phyloP scores from a whole-genome alignment of 208 protist genomes.

The Histomonas meleagridis region DNA sequence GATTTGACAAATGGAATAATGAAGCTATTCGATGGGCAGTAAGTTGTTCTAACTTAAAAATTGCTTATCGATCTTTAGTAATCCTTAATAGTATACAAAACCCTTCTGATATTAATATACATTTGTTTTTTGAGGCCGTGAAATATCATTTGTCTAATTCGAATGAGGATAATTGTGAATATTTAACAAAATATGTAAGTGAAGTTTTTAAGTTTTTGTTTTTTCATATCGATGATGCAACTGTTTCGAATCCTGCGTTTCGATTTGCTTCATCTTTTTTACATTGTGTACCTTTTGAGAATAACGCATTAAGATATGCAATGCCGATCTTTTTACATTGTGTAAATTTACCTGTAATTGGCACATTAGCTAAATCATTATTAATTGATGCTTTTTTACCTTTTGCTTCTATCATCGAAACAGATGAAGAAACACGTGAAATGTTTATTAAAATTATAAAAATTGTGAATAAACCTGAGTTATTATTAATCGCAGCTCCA shows the following conservation, averaged over 20 bases:
- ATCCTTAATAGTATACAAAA: background rate
- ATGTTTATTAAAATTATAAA: background rate
- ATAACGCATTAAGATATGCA: background rate
- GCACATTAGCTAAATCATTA: background rate
- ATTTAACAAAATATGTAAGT: background rate
- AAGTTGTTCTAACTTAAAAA: background rate
- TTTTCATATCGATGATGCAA: background rate
- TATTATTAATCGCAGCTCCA: background rate
- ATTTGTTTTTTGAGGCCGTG: background rate
- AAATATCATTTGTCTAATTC: background rate
- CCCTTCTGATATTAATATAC: too few species aligned
- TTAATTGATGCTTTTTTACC: background rate
- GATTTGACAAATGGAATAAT: background rate
- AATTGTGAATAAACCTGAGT: background rate
- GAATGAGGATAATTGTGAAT: background rate
- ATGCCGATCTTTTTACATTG: slow-evolving; percentile 7
- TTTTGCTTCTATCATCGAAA: background rate
- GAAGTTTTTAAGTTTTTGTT: background rate
- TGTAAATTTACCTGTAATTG: background rate
- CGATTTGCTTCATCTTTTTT: background rate
- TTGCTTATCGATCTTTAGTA: background rate
- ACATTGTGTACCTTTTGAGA: background rate
- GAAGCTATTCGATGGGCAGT: background rate
- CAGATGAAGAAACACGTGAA: background rate
- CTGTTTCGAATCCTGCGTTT: background rate